A percentile compares a stretch with the other conserved stretches of the same genome.
Evolutionary conservation across 164 flowering plant species (phyloP).

Genomic region (Malania oleifera): DNA sequence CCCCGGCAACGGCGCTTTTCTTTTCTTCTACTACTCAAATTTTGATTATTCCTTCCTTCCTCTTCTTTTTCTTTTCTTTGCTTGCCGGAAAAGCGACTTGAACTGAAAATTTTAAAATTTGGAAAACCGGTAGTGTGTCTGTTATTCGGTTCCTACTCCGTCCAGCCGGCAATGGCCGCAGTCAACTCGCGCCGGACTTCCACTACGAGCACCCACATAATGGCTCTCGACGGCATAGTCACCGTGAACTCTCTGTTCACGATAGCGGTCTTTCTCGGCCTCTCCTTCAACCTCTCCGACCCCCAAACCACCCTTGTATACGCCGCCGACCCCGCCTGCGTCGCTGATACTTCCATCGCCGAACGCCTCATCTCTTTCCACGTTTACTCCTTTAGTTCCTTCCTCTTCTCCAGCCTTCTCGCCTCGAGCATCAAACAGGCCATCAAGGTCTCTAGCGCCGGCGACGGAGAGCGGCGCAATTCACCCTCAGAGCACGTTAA

Average conservation of each 20-base stretch:
- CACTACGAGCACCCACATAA: constrained; percentile 55
- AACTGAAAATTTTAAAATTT: no score
- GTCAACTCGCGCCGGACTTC: constrained; percentile 3
- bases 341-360: constrained; percentile 27
- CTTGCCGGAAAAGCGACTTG: constrained; percentile 12
- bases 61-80: no score
- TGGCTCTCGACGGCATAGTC: constrained; percentile 75
- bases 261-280: constrained; percentile 75
- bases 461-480: constrained; percentile 4
- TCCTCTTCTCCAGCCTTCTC: constrained; percentile 87
- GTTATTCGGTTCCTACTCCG: neutral
- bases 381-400: constrained; percentile 79
- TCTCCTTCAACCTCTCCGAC: constrained; percentile 54
- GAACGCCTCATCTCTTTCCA: constrained; percentile 60
- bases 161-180: constrained; percentile 5
- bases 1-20: constrained; percentile 10
- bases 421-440: constrained; percentile 72
- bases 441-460: constrained; percentile 23
- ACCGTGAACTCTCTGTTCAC: constrained; percentile 90
- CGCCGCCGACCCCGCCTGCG: constrained; percentile 25
- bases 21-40: no score
- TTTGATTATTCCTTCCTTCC: no score
- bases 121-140: neutral
- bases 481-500: constrained; percentile 30
- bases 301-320: constrained; percentile 36